phyloP scores from a whole-genome alignment of 768 basidiomycete species.

The Calocera cornea region DNA sequence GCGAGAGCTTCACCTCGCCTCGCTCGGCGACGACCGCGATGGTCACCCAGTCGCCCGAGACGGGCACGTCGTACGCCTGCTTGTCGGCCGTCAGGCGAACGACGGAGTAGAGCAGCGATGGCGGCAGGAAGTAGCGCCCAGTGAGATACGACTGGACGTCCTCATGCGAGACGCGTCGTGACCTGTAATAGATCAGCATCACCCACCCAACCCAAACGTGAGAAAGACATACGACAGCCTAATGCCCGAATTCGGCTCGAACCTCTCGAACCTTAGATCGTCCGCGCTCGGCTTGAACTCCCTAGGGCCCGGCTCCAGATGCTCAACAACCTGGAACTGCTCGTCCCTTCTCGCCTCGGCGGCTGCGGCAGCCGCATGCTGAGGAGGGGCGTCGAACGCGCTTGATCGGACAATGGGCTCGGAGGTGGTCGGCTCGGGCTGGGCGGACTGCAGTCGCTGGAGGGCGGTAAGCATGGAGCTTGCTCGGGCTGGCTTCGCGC shows the following conservation, averaged over 20 bases:
- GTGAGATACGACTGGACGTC: constrained; percentile 67
- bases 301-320: constrained; percentile 61
- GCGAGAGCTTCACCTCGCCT: constrained; percentile 63
- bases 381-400: constrained; percentile 4
- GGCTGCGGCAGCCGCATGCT: background rate
- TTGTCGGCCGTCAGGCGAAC: constrained; percentile 64
- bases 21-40: constrained; percentile 92
- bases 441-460: background rate
- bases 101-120: constrained; percentile 77
- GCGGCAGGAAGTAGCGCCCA: constrained; percentile 77
- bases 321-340: constrained; percentile 55
- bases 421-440: background rate
- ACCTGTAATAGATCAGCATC: constrained; percentile 30
- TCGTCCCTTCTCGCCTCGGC: constrained; percentile 35
- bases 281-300: constrained; percentile 57
- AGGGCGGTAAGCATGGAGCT: constrained; percentile 5
- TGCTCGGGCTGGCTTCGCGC: constrained; percentile 34
- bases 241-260: constrained; percentile 89
- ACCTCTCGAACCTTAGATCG: constrained; percentile 58
- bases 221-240: constrained; percentile 50
- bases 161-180: constrained; percentile 58
- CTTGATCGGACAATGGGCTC: background rate
- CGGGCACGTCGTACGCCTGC: constrained; percentile 79
- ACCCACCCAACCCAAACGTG: background rate
- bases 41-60: constrained; percentile 87